A percentile compares a stretch with the other conserved stretches of the same genome.
These are phyloP conservation scores for Cutaneotrichosporon sp. DNA, from an alignment of 1,284 basidiomycete genomes.

Conservation along the genomic window DNA sequence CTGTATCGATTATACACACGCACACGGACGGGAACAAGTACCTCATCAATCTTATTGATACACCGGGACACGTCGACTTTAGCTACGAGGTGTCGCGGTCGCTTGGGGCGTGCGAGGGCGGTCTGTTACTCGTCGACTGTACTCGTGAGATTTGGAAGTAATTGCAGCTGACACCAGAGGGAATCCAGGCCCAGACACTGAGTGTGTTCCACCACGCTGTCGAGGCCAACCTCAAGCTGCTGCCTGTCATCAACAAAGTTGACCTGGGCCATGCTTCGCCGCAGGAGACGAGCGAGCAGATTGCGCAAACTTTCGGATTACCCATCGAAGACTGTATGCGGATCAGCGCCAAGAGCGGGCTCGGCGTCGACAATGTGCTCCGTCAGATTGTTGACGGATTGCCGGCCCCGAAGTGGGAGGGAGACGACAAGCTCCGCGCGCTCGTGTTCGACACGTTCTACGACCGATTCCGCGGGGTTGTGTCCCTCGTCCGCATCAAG, in stretches of 20 bases:
- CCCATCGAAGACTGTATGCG: conserved; percentile 68
- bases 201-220: conserved; percentile 88
- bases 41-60: conserved; percentile 94
- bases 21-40: conserved; percentile 62
- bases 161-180: conserved; percentile 56
- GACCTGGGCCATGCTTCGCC: conserved; percentile 84
- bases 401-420: conserved; percentile 64
- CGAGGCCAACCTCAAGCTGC: conserved; percentile 77
- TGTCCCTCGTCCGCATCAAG: conserved; percentile 78
- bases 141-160: conserved; percentile 58
- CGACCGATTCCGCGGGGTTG: conserved; percentile 93
- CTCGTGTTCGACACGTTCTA: conserved; percentile 93
- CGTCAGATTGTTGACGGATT: conserved; percentile 77
- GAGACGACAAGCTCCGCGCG: conserved; percentile 67
- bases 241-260: conserved; percentile 95
- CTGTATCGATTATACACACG: conserved; percentile 81
- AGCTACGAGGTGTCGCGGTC: conserved; percentile 94
- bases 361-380: conserved; percentile 70
- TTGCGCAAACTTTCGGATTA: conserved; percentile 76
- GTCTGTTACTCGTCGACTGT: conserved; percentile 85
- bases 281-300: conserved; percentile 72
- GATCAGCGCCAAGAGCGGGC: conserved; percentile 91
- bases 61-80: conserved; percentile 96
- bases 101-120: conserved; percentile 90
- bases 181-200: conserved; percentile 95